Conservation (phyloP, 2,329 filamentous ascomycete species). For the Pseudogymnoascus sp. region DNA sequence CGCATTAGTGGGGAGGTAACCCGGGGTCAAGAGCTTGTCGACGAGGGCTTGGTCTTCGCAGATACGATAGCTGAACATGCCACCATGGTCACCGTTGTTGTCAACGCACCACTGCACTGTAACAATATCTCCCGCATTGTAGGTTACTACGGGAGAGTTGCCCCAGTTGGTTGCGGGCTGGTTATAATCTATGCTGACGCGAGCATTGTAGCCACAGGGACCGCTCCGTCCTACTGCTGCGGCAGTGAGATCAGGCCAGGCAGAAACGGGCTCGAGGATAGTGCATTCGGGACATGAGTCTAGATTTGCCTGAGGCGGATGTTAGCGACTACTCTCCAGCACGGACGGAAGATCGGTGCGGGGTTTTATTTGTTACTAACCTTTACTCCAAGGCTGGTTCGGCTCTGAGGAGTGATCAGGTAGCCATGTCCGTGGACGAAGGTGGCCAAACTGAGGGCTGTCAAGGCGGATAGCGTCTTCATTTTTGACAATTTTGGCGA, state of each 20-base stretch:
- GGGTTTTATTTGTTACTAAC: constrained; percentile 23
- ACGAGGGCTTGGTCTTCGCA: constrained; percentile 44
- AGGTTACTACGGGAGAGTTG: constrained; percentile 39
- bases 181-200: constrained; percentile 40
- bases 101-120: constrained; percentile 49
- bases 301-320: constrained; percentile 32
- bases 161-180: constrained; percentile 16
- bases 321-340: not conserved
- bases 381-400: constrained; percentile 37
- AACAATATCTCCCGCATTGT: constrained; percentile 37
- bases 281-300: constrained; percentile 48
- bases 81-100: constrained; percentile 48
- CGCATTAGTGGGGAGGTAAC: constrained; percentile 40
- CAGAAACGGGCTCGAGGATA: constrained; percentile 43
- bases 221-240: constrained; percentile 41
- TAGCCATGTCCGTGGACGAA: constrained; percentile 38
- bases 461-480: not conserved
- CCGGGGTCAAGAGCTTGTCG: constrained; percentile 40
- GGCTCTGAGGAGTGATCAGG: constrained; percentile 35
- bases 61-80: constrained; percentile 48
- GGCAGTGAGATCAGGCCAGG: constrained; percentile 42
- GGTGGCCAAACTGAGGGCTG: not conserved
- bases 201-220: constrained; percentile 46
- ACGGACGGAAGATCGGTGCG: not conserved
- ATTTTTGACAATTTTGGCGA: not conserved